Percentiles rank a stretch among this genome's conserved stretches.
These are phyloP conservation scores for Boletus vermiculosoides DNA, from an alignment of 768 basidiomycete species.

Conservation along the genomic window DNA sequence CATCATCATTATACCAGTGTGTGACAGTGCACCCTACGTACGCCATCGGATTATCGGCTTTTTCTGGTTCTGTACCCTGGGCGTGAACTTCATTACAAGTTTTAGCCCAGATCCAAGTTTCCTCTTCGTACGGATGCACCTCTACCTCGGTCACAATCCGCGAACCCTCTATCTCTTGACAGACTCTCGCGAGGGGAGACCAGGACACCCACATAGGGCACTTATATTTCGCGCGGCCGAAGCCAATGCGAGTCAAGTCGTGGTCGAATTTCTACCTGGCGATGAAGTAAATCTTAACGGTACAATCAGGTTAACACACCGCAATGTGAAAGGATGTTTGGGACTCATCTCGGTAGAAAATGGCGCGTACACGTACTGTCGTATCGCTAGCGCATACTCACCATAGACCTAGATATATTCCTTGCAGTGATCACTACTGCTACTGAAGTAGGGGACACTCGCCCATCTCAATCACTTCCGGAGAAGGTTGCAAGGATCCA, in stretches of 20 bases:
- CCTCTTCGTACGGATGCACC: constrained; percentile 52
- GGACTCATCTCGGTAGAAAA: constrained; percentile 75
- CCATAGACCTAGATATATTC: constrained; percentile 63
- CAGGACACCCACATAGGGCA: constrained; percentile 57
- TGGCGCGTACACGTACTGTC: constrained; percentile 42
- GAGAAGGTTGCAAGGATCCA: constrained; percentile 82
- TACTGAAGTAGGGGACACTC: constrained; percentile 70
- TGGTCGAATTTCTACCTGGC: constrained; percentile 83
- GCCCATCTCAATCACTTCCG: constrained; percentile 52
- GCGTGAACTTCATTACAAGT: not conserved
- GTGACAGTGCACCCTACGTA: not conserved
- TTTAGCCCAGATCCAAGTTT: not conserved
- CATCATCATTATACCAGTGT: not conserved
- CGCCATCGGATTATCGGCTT: not conserved
- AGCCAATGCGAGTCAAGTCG: constrained; percentile 54
- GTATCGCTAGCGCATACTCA: constrained; percentile 6
- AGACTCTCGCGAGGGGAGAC: constrained; percentile 60
- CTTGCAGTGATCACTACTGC: constrained; percentile 78
- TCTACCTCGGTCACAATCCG: constrained; percentile 68
- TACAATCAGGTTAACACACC: constrained; percentile 65
- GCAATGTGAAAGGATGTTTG: constrained; percentile 77
- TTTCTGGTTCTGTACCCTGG: not conserved
- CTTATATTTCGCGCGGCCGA: constrained; percentile 71
- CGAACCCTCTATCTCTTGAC: constrained; percentile 74
- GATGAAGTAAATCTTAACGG: constrained; percentile 66